Evolutionary conservation across 2,329 filamentous ascomycete species (phyloP).

Genomic region (Didymosphaeria variabile): DNA sequence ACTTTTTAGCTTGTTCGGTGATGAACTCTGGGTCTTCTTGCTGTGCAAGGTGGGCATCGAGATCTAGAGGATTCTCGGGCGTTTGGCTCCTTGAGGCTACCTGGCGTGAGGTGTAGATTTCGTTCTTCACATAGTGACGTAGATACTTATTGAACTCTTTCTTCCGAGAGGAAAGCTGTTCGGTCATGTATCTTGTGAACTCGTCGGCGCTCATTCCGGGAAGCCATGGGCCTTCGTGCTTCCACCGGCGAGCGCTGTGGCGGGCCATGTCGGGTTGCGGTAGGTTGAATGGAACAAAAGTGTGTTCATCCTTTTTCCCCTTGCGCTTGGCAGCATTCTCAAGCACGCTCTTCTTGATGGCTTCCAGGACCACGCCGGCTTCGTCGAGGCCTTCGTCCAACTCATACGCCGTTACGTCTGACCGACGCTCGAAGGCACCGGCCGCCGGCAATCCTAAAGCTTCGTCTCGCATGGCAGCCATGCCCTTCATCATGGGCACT

Average conservation of each 20-base stretch:
- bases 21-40: slow-evolving; percentile 32
- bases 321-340: slow-evolving; percentile 14
- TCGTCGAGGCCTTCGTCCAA: slow-evolving; percentile 37
- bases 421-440: slow-evolving; percentile 44
- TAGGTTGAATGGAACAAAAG: slow-evolving; percentile 27
- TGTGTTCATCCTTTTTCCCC: slow-evolving; percentile 12
- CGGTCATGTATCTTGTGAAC: slow-evolving; percentile 61
- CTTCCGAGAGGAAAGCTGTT: slow-evolving; percentile 52
- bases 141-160: slow-evolving; percentile 43
- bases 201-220: slow-evolving; percentile 64
- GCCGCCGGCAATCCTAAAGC: slow-evolving; percentile 24
- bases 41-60: slow-evolving; percentile 14
- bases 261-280: slow-evolving; percentile 32
- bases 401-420: slow-evolving; percentile 45
- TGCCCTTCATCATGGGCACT: slow-evolving; percentile 68
- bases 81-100: slow-evolving; percentile 27
- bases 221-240: slow-evolving; percentile 67
- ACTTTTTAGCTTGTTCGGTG: slow-evolving; percentile 34
- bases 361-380: slow-evolving; percentile 34
- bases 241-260: slow-evolving; percentile 57
- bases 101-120: slow-evolving; percentile 42
- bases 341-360: slow-evolving; percentile 32
- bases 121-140: slow-evolving; percentile 40
- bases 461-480: slow-evolving; percentile 31
- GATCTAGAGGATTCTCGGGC: slow-evolving; percentile 30